Evolutionary conservation across 2,329 filamentous ascomycete genomes (phyloP).

Genomic region (Arthroderma sp.): DNA sequence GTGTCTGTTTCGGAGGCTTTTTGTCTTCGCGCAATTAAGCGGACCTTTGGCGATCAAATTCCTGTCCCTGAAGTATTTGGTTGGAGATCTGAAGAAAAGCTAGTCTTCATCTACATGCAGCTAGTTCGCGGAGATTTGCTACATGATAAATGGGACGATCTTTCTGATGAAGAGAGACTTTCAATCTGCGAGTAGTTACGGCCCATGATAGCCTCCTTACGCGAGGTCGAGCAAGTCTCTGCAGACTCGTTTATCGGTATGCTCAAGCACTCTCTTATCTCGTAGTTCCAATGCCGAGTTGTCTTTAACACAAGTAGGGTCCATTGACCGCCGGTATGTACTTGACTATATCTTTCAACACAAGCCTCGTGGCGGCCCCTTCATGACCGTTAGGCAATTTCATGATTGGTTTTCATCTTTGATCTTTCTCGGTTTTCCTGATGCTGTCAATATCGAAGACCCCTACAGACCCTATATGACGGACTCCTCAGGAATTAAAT

Average conservation of each 20-base stretch:
- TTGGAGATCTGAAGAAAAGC: conserved; percentile 16
- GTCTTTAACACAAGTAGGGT: conserved; percentile 10
- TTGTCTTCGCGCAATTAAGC: conserved; percentile 15
- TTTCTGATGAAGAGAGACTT: conserved; percentile 7
- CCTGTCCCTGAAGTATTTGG: conserved; percentile 27
- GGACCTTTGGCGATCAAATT: conserved; percentile 12
- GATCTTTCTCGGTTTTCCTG: conserved; percentile 9
- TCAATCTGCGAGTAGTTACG: conserved; percentile 12
- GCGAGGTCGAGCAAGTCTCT: conserved; percentile 12
- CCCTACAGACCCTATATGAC: conserved; percentile 15
- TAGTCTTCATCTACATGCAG: conserved; percentile 23
- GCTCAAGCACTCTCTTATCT: neutral
- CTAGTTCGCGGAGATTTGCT: conserved; percentile 18
- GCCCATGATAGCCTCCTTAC: conserved; percentile 11
- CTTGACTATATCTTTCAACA: conserved; percentile 14
- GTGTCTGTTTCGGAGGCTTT: conserved; percentile 14
- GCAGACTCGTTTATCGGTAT: conserved; percentile 16
- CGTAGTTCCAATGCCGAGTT: neutral
- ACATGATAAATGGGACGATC: conserved; percentile 14
- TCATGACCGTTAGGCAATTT: conserved; percentile 14
- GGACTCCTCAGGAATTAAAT: conserved; percentile 17
- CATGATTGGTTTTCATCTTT: conserved; percentile 18
- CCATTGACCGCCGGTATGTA: conserved; percentile 9
- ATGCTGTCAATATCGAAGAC: conserved; percentile 8
- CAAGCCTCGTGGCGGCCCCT: conserved; percentile 11